These are phyloP conservation scores for Lonicera japonica DNA, from an alignment of 129 eudicot genomes.

Conservation along the genomic window DNA sequence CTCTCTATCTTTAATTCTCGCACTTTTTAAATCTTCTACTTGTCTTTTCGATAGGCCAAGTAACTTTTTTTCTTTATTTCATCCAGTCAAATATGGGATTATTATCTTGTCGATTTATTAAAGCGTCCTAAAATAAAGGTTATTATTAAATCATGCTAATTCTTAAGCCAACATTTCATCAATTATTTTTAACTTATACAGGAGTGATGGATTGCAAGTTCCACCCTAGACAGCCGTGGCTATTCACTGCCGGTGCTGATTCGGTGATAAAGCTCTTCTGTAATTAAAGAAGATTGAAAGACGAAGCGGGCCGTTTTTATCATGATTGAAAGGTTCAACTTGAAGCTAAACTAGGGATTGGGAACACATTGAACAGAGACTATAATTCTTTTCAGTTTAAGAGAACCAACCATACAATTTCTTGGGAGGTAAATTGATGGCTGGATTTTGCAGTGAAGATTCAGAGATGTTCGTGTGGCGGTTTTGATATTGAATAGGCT, in stretches of 20 bases:
- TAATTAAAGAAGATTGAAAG: slow-evolving; percentile 21
- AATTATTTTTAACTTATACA: slow-evolving; percentile 10
- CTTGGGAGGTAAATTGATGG: not conserved
- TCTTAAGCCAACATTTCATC: too few relatives aligned
- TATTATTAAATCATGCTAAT: too few relatives aligned
- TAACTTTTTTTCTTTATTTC: too few relatives aligned
- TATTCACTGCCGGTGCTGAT: slow-evolving; percentile 90
- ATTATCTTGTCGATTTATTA: not conserved
- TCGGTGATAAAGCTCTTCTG: slow-evolving; percentile 72
- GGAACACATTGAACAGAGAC: not conserved
- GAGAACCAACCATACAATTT: too few relatives aligned
- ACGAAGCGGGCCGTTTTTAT: not conserved
- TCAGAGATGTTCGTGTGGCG: too few relatives aligned
- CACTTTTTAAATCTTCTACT: too few relatives aligned
- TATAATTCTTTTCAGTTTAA: too few relatives aligned
- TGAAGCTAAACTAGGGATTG: not conserved
- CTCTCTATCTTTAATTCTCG: too few relatives aligned
- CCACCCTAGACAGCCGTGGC: slow-evolving; percentile 91
- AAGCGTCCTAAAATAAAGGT: too few relatives aligned
- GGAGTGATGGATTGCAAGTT: slow-evolving; percentile 89
- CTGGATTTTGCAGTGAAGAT: not conserved
- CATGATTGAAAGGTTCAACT: not conserved
- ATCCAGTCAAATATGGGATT: too few relatives aligned
- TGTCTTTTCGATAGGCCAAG: too few relatives aligned
- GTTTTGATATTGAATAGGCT: not conserved